Evolutionary conservation across 2,329 filamentous ascomycete genomes (phyloP).

Genomic region (Fusarium anguioides): DNA sequence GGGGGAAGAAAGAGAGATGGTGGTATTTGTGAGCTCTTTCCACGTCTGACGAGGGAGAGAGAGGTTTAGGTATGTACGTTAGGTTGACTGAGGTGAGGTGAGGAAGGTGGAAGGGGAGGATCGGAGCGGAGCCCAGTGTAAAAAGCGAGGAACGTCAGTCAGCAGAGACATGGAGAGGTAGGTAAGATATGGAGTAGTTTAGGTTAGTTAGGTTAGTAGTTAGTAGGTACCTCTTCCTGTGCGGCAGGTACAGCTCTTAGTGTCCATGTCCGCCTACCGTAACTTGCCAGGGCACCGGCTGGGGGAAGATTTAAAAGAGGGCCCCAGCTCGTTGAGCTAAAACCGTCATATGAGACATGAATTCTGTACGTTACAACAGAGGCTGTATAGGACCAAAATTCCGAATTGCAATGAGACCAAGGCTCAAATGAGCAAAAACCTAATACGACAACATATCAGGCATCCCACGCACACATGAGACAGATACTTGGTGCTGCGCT

Average conservation of each 20-base stretch:
- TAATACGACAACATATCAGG: constrained; percentile 7
- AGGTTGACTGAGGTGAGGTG: constrained; percentile 30
- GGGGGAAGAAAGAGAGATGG: constrained; percentile 41
- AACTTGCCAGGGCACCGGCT: constrained; percentile 19
- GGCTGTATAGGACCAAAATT: neutral
- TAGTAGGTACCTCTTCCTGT: neutral
- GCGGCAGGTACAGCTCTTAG: constrained; percentile 18
- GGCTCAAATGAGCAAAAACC: constrained; percentile 1
- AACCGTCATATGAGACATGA: constrained; percentile 10
- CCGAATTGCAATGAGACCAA: constrained; percentile 1
- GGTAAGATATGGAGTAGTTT: constrained; percentile 3
- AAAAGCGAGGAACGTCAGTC: constrained; percentile 29
- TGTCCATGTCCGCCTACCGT: constrained; percentile 17
- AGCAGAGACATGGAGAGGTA: constrained; percentile 20
- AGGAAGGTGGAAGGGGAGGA: constrained; percentile 23
- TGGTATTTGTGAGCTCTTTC: constrained; percentile 47
- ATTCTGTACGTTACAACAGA: constrained; percentile 10
- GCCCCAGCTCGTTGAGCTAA: constrained; percentile 23
- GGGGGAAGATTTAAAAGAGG: constrained; percentile 28
- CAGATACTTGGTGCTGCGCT: neutral
- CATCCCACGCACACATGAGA: neutral
- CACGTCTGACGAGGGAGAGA: constrained; percentile 45
- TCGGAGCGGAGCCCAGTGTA: constrained; percentile 21
- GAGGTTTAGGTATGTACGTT: constrained; percentile 21
- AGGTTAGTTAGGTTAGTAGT: too few species aligned